Conservation (phyloP, 306 rosid genomes). For the Nissolia schottii region DNA sequence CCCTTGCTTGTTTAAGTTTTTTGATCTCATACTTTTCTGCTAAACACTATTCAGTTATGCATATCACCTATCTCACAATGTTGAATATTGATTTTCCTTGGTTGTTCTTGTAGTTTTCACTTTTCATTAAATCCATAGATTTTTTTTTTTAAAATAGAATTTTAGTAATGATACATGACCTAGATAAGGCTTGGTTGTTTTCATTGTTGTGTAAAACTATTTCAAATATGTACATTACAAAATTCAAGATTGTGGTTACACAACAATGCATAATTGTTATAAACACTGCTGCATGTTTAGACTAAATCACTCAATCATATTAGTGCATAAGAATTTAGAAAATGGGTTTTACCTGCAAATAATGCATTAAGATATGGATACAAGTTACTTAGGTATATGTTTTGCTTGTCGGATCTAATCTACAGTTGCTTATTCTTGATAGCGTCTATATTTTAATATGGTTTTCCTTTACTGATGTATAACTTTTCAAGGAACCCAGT, state of each 20-base stretch:
- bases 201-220: not conserved
- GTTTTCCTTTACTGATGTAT: not conserved
- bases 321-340: not conserved
- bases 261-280: not conserved
- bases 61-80: not conserved
- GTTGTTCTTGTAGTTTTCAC: not conserved
- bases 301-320: not conserved
- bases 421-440: not conserved
- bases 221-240: not conserved
- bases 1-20: constrained; percentile 3
- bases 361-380: not conserved
- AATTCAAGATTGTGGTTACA: not conserved
- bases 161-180: not conserved
- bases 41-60: not conserved
- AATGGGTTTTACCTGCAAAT: not conserved
- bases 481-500: not conserved
- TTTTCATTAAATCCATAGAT: not conserved
- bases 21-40: not conserved
- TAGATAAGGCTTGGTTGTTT: not conserved
- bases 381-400: not conserved
- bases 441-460: not conserved
- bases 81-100: not conserved
- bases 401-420: not conserved
- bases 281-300: not conserved
- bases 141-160: not conserved